Evolutionary conservation across 495 filamentous ascomycete genomes (phyloP), one percentile per base, ranked within the genome.

Genomic region (Lasiosphaeria ovina): DNA sequence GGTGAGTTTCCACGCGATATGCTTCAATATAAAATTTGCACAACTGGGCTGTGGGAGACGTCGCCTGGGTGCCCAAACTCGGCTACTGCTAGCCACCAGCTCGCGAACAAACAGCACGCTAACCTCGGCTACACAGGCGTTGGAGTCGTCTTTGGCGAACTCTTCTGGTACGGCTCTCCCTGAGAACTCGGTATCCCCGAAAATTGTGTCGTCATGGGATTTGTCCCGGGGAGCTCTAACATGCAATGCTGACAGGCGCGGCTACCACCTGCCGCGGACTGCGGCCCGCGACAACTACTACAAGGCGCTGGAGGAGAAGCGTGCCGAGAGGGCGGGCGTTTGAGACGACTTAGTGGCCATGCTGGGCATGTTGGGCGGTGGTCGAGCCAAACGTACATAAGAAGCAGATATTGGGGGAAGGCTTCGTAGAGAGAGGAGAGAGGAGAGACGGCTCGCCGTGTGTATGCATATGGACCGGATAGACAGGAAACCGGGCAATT

Each of bases 231-330:
- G 4, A 44, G 6, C 16, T 17, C 38, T 32, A 55, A 42, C 14
- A 51, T 17, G 44, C 24, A 33, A n/a, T 6, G 40, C 17, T 51
- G 12, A 40, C 62, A 81, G 79, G 79, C 79, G 79, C 74, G 79
- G 79, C 69, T 81, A 72, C 74, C 79, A 81, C 70, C 71, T 80
- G 57, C 79, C 79, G 35, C 79, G 79, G 62, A 79, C 75, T 64
- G 63, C 76, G 63, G 74, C 71, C 49, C 79, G 79, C 62, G 79
- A 81, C 69, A 62, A 63, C 58, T 76, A 71, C 75, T 79, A 79
- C 71, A 69, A 67, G 59, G 67, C 78, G 64, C 69, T 80, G 47
- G 79, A 81, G 71, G 77, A 74, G 59, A 61, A 76, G 60, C 77
- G 78, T 55, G 76, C 76, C 11, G 70, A 73, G 1, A 70, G 62